Evolutionary conservation across 192 early-diverging fungal species (phyloP), one percentile per base, ranked within the genome.

Genomic region (Endogone sp.): DNA sequence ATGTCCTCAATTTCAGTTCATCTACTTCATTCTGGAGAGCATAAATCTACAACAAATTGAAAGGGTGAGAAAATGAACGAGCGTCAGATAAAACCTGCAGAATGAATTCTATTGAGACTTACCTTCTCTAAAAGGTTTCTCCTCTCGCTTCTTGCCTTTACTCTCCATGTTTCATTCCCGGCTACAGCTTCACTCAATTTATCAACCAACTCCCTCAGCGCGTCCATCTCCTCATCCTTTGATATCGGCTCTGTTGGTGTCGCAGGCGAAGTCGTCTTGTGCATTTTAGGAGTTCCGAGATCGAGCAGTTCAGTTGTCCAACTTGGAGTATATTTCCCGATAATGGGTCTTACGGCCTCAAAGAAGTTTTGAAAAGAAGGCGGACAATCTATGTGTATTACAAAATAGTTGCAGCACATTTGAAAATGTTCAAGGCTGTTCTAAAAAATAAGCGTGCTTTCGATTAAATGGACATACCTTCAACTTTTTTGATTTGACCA

Each of bases 291-390:
- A 49, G 6, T 49, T 49, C 16, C 9, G 37, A 49, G 16, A 6
- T 16, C 37, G 1, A 6, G 37, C 9, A 11, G 37, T 11, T 29
- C 63, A 0, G 54, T 49, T n/a, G 29, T 11, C n/a, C 21, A 28
- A 2, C 57, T 30, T 3, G 62, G n/a, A 0, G 55, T 30, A 0
- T 74, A 27, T 32, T 78, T 78, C 25, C 76, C 71, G n/a, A 70
- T 67, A 64, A 78, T 78, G 25, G 76, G 76, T 30, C 73, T 71
- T 0, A 62, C 68, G 3, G 22, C 62, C 26, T 56, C 25, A 29
- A 78, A 13, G 59, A 78, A 78, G 20, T 66, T 32, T 54, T 68
- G 60, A 22, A 78, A 32, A 22, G 62, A 65, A 21, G 55, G 65
- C 44, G 65, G 65, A 30, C 65, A 66, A 31, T 65, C 20, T 58